Conservation (phyloP, 495 filamentous ascomycete species). For the Talaromyces liani region DNA sequence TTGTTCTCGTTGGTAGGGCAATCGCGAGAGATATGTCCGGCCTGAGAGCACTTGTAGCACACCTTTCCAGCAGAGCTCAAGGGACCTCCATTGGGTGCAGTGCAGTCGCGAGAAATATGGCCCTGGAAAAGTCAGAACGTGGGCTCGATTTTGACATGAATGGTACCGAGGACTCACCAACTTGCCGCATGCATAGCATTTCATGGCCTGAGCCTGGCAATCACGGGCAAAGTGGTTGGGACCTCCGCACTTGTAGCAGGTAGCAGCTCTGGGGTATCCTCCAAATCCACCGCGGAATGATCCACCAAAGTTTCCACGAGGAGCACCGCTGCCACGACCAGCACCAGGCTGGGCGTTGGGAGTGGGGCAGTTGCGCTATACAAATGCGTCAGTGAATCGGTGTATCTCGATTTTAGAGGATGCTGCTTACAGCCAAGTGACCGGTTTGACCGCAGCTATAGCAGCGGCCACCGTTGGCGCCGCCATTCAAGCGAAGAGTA, state of each 20-base stretch:
- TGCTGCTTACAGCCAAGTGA: slow-evolving; percentile 67
- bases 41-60: slow-evolving; percentile 95
- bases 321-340: slow-evolving; percentile 57
- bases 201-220: slow-evolving; percentile 99
- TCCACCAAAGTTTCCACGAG: slow-evolving; percentile 64
- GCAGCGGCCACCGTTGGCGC: slow-evolving; percentile 74
- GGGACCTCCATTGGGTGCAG: slow-evolving; percentile 91
- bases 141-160: too few relatives aligned
- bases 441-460: slow-evolving; percentile 92
- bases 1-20: slow-evolving; percentile 63
- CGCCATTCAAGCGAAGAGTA: slow-evolving; percentile 84
- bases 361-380: slow-evolving; percentile 76
- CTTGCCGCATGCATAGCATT: slow-evolving; percentile 99
- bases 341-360: slow-evolving; percentile 46
- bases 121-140: slow-evolving; percentile 37
- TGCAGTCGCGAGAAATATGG: slow-evolving; percentile 97
- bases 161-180: too few relatives aligned
- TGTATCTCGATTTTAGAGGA: neutral
- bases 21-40: slow-evolving; percentile 93
- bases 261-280: slow-evolving; percentile 68
- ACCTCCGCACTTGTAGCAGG: slow-evolving; percentile 99
- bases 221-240: slow-evolving; percentile 98
- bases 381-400: neutral
- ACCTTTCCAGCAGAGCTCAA: slow-evolving; percentile 95
- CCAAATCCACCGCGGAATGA: slow-evolving; percentile 64